Base-by-base conservation (phyloP, 257 asterid genomes). In the Cynanchum wilfordii region DNA sequence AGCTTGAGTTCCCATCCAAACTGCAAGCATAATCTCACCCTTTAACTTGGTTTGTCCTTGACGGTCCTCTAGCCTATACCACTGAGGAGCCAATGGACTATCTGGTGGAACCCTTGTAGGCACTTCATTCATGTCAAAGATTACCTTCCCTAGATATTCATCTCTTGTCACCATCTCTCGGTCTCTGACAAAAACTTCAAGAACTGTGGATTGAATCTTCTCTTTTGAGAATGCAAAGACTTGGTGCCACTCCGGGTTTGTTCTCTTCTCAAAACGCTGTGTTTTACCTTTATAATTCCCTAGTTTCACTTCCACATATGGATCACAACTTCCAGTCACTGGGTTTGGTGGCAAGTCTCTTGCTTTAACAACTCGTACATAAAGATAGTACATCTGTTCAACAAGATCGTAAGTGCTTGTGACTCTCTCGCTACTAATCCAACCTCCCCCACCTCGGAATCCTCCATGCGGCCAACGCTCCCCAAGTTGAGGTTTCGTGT, bases 391-490 rank as follows among this genome's bases (percentile, higher is more conserved):
- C 93, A 86, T 88, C 79, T 91, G 94, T 36, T 91, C 97, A n/a
- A 91, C 97, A 36, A 91, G 96, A 75, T 91, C 97, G 76, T 89
- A 91, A 6, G 97, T 86, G 79, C 89, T 87, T 5, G 88, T 77
- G 75, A 80, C 78, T 71, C 88, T 78, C 30, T 89, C 95, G 16
- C 86, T 80, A 49, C 80, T 84, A 13, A 82, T 79, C 94, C 90
- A 84, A 17, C 91, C 86, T 3, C 92, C 87, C 8, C 91, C 88
- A 9, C 89, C 91, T 19, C 90, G 89, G 19, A 79, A 64, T 42
- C 91, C 95, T 33, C 92, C 92, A 59, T 85, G 90, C 10, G 91
- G 91, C 96, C 93, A 89, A 73, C 91, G 79, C 76, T 87, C 95
- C 36, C 95, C 96, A 0, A 89, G 88, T 81, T 85, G 87, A 22